phyloP scores from a whole-genome alignment of 345 rosid species.

The Eucalyptus cladocalyx region DNA sequence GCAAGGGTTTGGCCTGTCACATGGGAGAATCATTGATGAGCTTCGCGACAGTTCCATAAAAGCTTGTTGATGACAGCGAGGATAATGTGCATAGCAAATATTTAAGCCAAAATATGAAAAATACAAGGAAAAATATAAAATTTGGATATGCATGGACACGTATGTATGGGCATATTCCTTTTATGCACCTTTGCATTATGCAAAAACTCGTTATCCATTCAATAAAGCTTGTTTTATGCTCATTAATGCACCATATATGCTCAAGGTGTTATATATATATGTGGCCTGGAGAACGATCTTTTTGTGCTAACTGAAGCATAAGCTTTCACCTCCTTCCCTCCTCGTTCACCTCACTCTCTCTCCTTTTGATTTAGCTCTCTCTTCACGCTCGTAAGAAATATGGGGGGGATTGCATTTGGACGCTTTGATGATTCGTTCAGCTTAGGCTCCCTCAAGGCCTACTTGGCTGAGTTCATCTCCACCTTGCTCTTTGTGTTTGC shows the following conservation, averaged over 20 bases:
- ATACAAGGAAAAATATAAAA: background rate
- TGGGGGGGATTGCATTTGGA: constrained; percentile 62
- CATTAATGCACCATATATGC: background rate
- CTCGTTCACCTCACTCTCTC: background rate
- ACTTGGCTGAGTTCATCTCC: constrained; percentile 90
- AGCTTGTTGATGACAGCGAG: constrained; percentile 17
- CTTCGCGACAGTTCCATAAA: constrained; percentile 36
- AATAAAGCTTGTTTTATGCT: background rate
- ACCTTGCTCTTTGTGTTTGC: constrained; percentile 92
- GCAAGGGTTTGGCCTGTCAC: background rate
- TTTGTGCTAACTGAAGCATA: background rate
- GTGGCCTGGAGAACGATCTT: background rate
- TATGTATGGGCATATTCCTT: background rate
- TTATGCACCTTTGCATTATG: background rate
- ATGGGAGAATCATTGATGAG: constrained; percentile 30
- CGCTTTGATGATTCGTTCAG: constrained; percentile 80
- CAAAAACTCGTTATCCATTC: background rate
- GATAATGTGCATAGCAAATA: background rate
- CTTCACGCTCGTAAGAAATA: background rate
- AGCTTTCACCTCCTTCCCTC: background rate
- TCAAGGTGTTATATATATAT: background rate
- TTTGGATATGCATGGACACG: background rate
- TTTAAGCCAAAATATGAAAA: background rate
- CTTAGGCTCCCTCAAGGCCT: constrained; percentile 64
- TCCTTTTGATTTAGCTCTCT: background rate